Conservation (phyloP, 2,329 filamentous ascomycete species). For the Hymenoscyphus albidus region DNA sequence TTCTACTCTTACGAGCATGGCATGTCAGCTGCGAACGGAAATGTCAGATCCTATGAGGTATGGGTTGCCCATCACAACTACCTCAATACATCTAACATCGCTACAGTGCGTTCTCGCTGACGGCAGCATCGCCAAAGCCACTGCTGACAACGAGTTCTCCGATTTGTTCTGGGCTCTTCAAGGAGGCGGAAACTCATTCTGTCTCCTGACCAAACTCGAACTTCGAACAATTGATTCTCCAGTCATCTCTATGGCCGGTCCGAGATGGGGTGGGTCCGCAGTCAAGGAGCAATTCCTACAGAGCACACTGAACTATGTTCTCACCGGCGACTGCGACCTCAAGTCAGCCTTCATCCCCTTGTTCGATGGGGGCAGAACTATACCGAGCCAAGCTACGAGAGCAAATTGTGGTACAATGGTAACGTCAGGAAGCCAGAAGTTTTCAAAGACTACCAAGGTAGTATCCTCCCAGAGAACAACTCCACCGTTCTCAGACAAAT, state of each 20-base stretch:
- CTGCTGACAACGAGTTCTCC: slow-evolving; percentile 31
- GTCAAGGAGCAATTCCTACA: slow-evolving; percentile 15
- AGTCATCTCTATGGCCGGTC: slow-evolving; percentile 10
- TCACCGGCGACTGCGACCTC: slow-evolving; percentile 11
- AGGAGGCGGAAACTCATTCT: slow-evolving; percentile 41
- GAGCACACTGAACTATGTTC: slow-evolving; percentile 17
- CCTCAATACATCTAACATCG: not conserved
- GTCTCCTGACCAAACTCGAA: slow-evolving; percentile 46
- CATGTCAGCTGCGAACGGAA: slow-evolving; percentile 22
- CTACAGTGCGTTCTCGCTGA: not conserved
- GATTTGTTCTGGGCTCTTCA: slow-evolving; percentile 2
- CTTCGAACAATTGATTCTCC: slow-evolving; percentile 21
- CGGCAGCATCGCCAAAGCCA: not conserved
- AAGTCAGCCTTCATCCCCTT: slow-evolving; percentile 21
- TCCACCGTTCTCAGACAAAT: slow-evolving; percentile 10
- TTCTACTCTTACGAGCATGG: slow-evolving; percentile 25
- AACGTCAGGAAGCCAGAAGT: slow-evolving; percentile 13
- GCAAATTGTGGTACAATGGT: slow-evolving; percentile 19
- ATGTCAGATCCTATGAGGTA: slow-evolving; percentile 22
- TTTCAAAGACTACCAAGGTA: slow-evolving; percentile 20
- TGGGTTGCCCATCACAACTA: not conserved
- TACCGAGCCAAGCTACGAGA: slow-evolving; percentile 12
- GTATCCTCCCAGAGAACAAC: slow-evolving; percentile 14
- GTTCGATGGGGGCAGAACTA: slow-evolving; percentile 11
- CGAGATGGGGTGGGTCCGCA: slow-evolving; percentile 1